Evolutionary conservation across 2,329 filamentous ascomycete genomes (phyloP).

Genomic region (Epichloe sibirici): DNA sequence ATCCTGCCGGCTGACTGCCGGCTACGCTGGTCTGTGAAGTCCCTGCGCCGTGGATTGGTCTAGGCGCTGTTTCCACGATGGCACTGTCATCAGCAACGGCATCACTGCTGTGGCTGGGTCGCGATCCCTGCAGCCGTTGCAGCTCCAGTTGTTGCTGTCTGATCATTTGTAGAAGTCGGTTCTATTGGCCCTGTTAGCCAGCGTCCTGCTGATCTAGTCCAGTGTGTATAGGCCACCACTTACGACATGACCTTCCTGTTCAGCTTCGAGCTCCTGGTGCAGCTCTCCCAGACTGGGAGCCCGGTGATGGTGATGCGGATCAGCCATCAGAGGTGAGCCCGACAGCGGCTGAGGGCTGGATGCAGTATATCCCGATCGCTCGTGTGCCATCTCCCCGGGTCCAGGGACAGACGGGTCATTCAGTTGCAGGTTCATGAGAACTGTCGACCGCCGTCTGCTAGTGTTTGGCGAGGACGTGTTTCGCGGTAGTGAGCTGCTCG

Average conservation of each 20-base stretch:
- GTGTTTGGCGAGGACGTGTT: slow-evolving; percentile 32
- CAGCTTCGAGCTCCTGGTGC: slow-evolving; percentile 67
- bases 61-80: slow-evolving; percentile 30
- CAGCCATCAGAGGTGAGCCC: slow-evolving; percentile 33
- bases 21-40: slow-evolving; percentile 21
- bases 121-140: slow-evolving; percentile 41
- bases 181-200: slow-evolving; percentile 30
- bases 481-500: slow-evolving; percentile 37
- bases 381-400: slow-evolving; percentile 55
- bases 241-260: slow-evolving; percentile 69
- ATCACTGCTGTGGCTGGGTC: slow-evolving; percentile 22
- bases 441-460: slow-evolving; percentile 52
- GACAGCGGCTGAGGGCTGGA: slow-evolving; percentile 35
- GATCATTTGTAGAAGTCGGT: slow-evolving; percentile 67
- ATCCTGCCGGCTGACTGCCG: slow-evolving; percentile 20
- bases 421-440: slow-evolving; percentile 61
- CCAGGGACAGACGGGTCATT: slow-evolving; percentile 57
- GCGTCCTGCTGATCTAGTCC: slow-evolving; percentile 5
- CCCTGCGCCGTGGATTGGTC: slow-evolving; percentile 25
- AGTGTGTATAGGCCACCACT: slow-evolving; percentile 15
- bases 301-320: slow-evolving; percentile 55
- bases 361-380: slow-evolving; percentile 18
- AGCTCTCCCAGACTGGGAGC: slow-evolving; percentile 63
- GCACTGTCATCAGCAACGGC: slow-evolving; percentile 39
- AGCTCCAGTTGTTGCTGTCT: slow-evolving; percentile 63